Base-by-base conservation (phyloP, 2,329 filamentous ascomycete species). In the Diaporthe destruens region DNA sequence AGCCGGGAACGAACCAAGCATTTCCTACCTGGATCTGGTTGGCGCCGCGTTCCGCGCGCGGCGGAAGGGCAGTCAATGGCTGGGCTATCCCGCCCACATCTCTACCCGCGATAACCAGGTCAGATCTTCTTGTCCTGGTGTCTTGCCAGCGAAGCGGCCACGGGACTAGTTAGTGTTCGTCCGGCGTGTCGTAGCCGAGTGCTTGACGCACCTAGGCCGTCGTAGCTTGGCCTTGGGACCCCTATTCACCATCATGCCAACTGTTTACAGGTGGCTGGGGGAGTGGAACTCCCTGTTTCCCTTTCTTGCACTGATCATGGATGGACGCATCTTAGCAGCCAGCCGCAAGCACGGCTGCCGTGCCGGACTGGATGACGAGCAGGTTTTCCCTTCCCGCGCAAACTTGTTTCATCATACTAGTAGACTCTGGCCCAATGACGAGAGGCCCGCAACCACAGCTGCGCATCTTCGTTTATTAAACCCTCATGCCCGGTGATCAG, bases 121-220 rank as follows among this genome's bases (percentile, higher is more conserved):
- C 59, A 23, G 42, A 9, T 16, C 29, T 49, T 16, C 29, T 49
- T 8, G 6, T 29, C 5, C 23, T 3, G 16, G 6, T 32, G 18
- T 49, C 23, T 34, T 32, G 59, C 59, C 59, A 65, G 59, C 59
- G 44, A 29, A 65, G 56, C 44, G 20, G 44, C 20, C 42, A 65
- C 25, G 59, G 29, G 59, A 65, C 59, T 65, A 51, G 59, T 65
- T 65, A 65, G 59, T 65, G 23, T 16, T 25, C 44, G 29, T 49
- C 11, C 25, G 42, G 42, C 59, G 34, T 42, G 20, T 65, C n/a
- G 18, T 65, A 36, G 23, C 59, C 18, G 44, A 23, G 59, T 42
- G 32, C 42, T 12, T 2, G 42, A 6, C 25, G 59, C 49, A 65
- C 59, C 12, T 51, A 65, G 49, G 36, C 59, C 18, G 18, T 1